Percentiles rank a stretch among this genome's conserved stretches.
Evolutionary conservation across 768 basidiomycete species (phyloP).

Genomic region (Hysterangium stoloniferum): DNA sequence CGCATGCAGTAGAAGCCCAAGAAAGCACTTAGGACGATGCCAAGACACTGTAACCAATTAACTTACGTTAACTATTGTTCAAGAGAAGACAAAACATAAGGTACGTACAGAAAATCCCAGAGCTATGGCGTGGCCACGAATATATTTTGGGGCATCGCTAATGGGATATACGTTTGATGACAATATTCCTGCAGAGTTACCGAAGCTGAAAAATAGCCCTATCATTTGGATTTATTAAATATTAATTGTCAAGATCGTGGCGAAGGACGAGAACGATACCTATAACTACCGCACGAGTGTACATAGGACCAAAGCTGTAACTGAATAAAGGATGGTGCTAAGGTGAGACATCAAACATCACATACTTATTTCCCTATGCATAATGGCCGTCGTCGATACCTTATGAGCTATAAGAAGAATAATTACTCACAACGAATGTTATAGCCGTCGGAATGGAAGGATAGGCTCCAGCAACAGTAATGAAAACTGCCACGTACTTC

Average conservation of each 20-base stretch:
- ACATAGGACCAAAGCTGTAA: slow-evolving; percentile 15
- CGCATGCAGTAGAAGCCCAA: slow-evolving; percentile 21
- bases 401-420: no score
- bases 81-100: neutral
- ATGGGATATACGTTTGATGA: slow-evolving; percentile 16
- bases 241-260: neutral
- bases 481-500: slow-evolving; percentile 11
- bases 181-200: slow-evolving; percentile 22
- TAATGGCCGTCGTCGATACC: neutral
- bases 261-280: slow-evolving; percentile 10
- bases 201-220: slow-evolving; percentile 18
- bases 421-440: slow-evolving; percentile 14
- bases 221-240: neutral
- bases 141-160: slow-evolving; percentile 16
- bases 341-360: neutral
- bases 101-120: slow-evolving; percentile 18
- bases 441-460: slow-evolving; percentile 14
- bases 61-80: neutral
- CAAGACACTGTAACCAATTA: slow-evolving; percentile 6
- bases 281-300: slow-evolving; percentile 21
- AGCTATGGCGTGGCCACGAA: slow-evolving; percentile 19
- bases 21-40: slow-evolving; percentile 15
- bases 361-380: slow-evolving; percentile 15
- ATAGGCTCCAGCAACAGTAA: slow-evolving; percentile 1
- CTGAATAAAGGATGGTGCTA: neutral